Evolutionary conservation across 2,329 filamentous ascomycete genomes (phyloP).

Genomic region (Bipolaris sorokiniana): DNA sequence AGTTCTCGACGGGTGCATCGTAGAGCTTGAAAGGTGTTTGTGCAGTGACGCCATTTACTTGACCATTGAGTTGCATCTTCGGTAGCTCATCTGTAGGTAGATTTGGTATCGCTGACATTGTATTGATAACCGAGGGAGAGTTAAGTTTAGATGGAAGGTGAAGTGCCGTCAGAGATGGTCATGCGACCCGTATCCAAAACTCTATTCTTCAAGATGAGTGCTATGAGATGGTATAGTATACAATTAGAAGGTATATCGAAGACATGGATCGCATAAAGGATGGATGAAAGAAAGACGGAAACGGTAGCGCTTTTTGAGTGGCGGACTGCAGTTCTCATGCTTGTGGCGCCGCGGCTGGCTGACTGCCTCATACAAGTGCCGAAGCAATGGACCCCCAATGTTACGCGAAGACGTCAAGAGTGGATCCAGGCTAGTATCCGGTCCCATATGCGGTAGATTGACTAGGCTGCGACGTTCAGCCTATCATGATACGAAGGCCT

Average conservation of each 20-base stretch:
- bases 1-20: constrained; percentile 52
- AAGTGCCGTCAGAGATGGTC: background rate
- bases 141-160: background rate
- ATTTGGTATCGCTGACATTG: constrained; percentile 42
- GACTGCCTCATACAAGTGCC: constrained; percentile 21
- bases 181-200: constrained; percentile 11
- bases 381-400: constrained; percentile 9
- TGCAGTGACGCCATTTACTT: constrained; percentile 12
- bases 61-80: constrained; percentile 13
- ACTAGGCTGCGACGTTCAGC: constrained; percentile 7
- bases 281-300: constrained; percentile 8
- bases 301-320: background rate
- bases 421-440: constrained; percentile 4
- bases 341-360: background rate
- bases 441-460: constrained; percentile 10
- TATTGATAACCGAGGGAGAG: background rate
- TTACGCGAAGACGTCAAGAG: constrained; percentile 6
- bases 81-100: constrained; percentile 30
- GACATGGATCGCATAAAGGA: constrained; percentile 2
- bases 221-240: constrained; percentile 20
- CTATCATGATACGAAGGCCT: constrained; percentile 24
- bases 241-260: constrained; percentile 8
- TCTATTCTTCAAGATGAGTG: constrained; percentile 13
- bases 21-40: constrained; percentile 39
- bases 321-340: constrained; percentile 1